A percentile compares a stretch with the other conserved stretches of the same genome.
Evolutionary conservation across 495 filamentous ascomycete genomes (phyloP).

Genomic region (Podospora sp.): DNA sequence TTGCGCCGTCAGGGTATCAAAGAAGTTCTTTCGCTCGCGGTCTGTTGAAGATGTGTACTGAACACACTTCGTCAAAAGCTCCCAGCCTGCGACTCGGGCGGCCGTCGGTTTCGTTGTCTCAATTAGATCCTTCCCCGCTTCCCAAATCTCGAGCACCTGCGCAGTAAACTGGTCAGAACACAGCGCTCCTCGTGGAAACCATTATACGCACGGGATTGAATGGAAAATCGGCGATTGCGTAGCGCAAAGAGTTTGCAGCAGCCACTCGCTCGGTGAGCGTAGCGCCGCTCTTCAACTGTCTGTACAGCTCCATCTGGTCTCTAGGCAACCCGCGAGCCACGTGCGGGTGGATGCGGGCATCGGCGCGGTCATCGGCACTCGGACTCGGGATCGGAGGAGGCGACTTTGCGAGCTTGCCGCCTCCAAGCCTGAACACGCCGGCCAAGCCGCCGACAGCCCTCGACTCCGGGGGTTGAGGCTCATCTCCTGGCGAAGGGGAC

Average conservation of each 20-base stretch:
- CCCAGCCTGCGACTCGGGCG: conserved; percentile 60
- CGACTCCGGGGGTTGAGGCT: conserved; percentile 51
- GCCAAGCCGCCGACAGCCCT: conserved; percentile 53
- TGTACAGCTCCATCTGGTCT: conserved; percentile 48
- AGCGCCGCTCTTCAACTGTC: conserved; percentile 45
- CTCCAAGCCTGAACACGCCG: conserved; percentile 59
- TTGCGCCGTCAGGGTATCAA: conserved; percentile 56
- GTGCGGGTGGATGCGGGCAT: conserved; percentile 26
- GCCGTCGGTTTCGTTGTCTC: conserved; percentile 55
- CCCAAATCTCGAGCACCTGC: conserved; percentile 60
- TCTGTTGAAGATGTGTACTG: conserved; percentile 61
- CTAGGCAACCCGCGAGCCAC: conserved; percentile 40
- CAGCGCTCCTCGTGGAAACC: too few relatives aligned
- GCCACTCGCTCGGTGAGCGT: conserved; percentile 53
- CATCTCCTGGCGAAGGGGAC: conserved; percentile 60
- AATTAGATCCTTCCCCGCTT: conserved; percentile 65
- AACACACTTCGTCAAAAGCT: conserved; percentile 65
- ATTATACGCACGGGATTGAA: conserved; percentile 49
- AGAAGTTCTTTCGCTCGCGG: conserved; percentile 66
- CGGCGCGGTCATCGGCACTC: conserved; percentile 36
- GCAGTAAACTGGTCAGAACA: neutral
- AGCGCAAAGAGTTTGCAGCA: conserved; percentile 59
- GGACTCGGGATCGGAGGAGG: conserved; percentile 37
- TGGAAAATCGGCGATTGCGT: conserved; percentile 59
- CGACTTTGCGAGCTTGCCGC: conserved; percentile 48